A percentile compares a stretch with the other conserved stretches of the same genome.
Evolutionary conservation across 805 yeast species (phyloP).

Genomic region (Metschnikowia picachoensis): DNA sequence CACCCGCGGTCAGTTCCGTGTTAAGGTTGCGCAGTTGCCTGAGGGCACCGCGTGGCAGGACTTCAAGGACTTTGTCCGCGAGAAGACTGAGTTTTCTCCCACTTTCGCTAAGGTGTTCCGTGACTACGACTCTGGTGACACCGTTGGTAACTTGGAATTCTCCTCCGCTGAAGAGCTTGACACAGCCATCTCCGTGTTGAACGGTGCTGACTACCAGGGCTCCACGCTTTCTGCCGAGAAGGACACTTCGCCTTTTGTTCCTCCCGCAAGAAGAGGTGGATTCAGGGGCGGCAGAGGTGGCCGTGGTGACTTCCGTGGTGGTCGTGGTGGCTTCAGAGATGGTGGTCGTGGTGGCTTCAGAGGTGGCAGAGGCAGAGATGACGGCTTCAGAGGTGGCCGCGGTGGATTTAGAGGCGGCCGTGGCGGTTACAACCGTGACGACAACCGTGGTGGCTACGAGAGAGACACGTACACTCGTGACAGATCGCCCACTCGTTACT

Average conservation of each 20-base stretch:
- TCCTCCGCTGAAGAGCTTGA: slow-evolving; percentile 68
- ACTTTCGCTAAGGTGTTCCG: slow-evolving; percentile 54
- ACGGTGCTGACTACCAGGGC: slow-evolving; percentile 70
- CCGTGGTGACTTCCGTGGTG: slow-evolving; percentile 39
- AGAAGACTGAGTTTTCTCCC: slow-evolving; percentile 60
- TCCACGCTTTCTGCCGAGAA: slow-evolving; percentile 69
- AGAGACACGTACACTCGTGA: slow-evolving; percentile 43
- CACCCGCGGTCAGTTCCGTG: slow-evolving; percentile 71
- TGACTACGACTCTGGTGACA: slow-evolving; percentile 44
- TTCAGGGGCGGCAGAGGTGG: slow-evolving; percentile 40
- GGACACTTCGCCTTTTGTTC: slow-evolving; percentile 62
- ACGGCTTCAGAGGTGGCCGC: slow-evolving; percentile 37
- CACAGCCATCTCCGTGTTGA: slow-evolving; percentile 68
- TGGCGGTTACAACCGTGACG: slow-evolving; percentile 48
- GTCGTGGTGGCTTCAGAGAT: slow-evolving; percentile 33
- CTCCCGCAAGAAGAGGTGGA: slow-evolving; percentile 47
- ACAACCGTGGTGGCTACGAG: slow-evolving; percentile 40
- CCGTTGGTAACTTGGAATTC: slow-evolving; percentile 52
- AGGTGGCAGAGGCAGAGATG: slow-evolving; percentile 21
- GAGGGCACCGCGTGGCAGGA: slow-evolving; percentile 84
- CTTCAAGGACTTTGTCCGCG: slow-evolving; percentile 84
- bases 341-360: slow-evolving; percentile 46
- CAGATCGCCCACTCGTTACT: slow-evolving; percentile 76
- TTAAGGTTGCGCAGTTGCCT: slow-evolving; percentile 65
- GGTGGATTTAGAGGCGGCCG: slow-evolving; percentile 39